A percentile compares a stretch with the other conserved stretches of the same genome.
Conservation (phyloP, 2,329 filamentous ascomycete genomes). For the Whalleya microplaca region DNA sequence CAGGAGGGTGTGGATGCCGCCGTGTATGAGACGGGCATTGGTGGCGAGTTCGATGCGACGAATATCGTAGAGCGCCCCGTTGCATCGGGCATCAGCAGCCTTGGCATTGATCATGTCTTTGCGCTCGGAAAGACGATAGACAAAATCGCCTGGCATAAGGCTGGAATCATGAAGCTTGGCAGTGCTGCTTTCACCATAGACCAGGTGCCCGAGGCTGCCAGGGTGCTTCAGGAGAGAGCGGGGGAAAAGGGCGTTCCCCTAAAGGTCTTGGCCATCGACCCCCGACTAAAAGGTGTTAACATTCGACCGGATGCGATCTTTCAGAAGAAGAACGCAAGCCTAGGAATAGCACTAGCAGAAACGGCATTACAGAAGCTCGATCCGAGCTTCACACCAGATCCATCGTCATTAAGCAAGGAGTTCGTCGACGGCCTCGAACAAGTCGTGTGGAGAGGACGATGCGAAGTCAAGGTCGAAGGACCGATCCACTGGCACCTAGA, state of each 20-base stretch:
- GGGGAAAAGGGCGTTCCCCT: constrained; percentile 54
- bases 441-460: constrained; percentile 80
- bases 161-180: constrained; percentile 68
- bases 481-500: constrained; percentile 83
- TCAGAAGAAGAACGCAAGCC: constrained; percentile 59
- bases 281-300: constrained; percentile 48
- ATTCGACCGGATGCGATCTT: constrained; percentile 59
- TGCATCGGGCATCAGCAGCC: constrained; percentile 64
- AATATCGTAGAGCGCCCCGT: constrained; percentile 64
- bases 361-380: constrained; percentile 51
- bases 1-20: constrained; percentile 64
- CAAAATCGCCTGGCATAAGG: constrained; percentile 75
- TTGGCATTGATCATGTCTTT: constrained; percentile 71
- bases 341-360: constrained; percentile 56
- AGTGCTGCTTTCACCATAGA: constrained; percentile 61
- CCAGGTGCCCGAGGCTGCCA: constrained; percentile 50
- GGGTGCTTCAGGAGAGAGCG: constrained; percentile 55
- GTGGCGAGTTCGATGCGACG: constrained; percentile 70
- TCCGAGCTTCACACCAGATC: constrained; percentile 31
- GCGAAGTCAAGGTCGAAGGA: constrained; percentile 61
- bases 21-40: constrained; percentile 69
- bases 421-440: constrained; percentile 75
- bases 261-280: constrained; percentile 50
- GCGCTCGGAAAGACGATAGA: constrained; percentile 65
- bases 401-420: constrained; percentile 55